A percentile compares a stretch with the other conserved stretches of the same genome.
Conservation (phyloP, 1,139 yeast species). For the Barnettozyma hawaiiensis region DNA sequence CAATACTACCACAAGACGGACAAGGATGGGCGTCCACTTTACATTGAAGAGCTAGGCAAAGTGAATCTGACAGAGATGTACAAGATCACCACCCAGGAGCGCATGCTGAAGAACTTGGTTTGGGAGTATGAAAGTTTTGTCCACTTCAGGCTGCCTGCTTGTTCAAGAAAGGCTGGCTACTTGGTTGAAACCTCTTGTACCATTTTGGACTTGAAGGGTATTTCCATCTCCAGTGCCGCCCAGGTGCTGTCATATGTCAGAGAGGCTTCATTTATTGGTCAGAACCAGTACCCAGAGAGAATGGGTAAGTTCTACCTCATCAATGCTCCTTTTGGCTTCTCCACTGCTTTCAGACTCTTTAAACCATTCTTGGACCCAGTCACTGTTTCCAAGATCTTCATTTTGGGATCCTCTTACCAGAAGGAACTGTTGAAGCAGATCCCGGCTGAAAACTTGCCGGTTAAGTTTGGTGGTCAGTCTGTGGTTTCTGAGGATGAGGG, state of each 20-base stretch:
- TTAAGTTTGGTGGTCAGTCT: constrained; percentile 82
- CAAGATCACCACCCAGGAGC: constrained; percentile 88
- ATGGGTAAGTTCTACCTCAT: constrained; percentile 96
- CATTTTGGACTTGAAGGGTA: constrained; percentile 90
- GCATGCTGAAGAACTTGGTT: constrained; percentile 92
- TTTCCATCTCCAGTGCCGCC: constrained; percentile 75
- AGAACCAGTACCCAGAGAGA: constrained; percentile 98
- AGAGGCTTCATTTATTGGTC: constrained; percentile 92
- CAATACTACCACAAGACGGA: constrained; percentile 97
- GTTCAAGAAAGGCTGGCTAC: constrained; percentile 74
- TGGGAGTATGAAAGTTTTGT: constrained; percentile 97
- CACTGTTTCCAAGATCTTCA: constrained; percentile 93
- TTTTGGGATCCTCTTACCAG: constrained; percentile 73
- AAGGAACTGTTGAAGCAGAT: constrained; percentile 85
- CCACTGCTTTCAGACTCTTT: constrained; percentile 85
- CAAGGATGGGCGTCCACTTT: constrained; percentile 93
- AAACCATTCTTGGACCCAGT: constrained; percentile 96
- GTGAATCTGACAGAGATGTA: constrained; percentile 89
- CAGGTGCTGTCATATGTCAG: constrained; percentile 83
- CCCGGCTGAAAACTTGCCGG: constrained; percentile 88
- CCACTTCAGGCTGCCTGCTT: constrained; percentile 83
- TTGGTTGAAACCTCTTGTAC: constrained; percentile 96
- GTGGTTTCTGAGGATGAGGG: constrained; percentile 60
- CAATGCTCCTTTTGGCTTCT: constrained; percentile 96
- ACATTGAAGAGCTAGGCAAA: constrained; percentile 87